A percentile compares a stretch with the other conserved stretches of the same genome.
Conservation (phyloP, 1,139 yeast species). For the Scheffersomyces insectosa region DNA sequence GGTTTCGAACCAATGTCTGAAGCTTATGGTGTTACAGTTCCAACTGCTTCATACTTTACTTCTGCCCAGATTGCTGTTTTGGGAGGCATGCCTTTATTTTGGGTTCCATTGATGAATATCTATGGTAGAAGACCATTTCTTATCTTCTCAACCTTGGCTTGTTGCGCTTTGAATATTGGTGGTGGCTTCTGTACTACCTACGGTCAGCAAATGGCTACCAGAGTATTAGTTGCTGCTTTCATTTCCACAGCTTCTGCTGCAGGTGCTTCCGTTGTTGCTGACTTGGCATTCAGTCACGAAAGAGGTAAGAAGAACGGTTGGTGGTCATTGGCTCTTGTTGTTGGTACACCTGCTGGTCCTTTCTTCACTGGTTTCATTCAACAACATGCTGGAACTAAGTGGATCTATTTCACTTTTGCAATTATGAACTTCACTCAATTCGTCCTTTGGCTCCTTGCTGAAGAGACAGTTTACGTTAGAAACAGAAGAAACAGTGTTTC, state of each 20-base stretch:
- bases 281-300: constrained; percentile 15
- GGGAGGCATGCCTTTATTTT: constrained; percentile 15
- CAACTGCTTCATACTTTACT: constrained; percentile 16
- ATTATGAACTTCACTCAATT: constrained; percentile 14
- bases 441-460: constrained; percentile 10
- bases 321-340: constrained; percentile 16
- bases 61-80: constrained; percentile 15
- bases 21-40: constrained; percentile 9
- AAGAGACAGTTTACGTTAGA: constrained; percentile 14
- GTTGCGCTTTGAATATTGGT: constrained; percentile 15
- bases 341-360: constrained; percentile 18
- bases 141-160: constrained; percentile 8
- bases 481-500: constrained; percentile 1
- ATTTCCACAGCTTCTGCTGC: constrained; percentile 16
- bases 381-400: constrained; percentile 4
- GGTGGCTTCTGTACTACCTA: constrained; percentile 16
- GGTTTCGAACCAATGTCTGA: constrained; percentile 15
- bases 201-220: constrained; percentile 17
- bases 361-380: constrained; percentile 15
- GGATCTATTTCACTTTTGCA: constrained; percentile 15
- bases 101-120: constrained; percentile 18
- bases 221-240: constrained; percentile 13
- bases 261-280: constrained; percentile 15
- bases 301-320: constrained; percentile 19
- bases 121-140: constrained; percentile 14